Base-by-base conservation (phyloP, 2,329 filamentous ascomycete species). In the Neodidymelliopsis sp. region DNA sequence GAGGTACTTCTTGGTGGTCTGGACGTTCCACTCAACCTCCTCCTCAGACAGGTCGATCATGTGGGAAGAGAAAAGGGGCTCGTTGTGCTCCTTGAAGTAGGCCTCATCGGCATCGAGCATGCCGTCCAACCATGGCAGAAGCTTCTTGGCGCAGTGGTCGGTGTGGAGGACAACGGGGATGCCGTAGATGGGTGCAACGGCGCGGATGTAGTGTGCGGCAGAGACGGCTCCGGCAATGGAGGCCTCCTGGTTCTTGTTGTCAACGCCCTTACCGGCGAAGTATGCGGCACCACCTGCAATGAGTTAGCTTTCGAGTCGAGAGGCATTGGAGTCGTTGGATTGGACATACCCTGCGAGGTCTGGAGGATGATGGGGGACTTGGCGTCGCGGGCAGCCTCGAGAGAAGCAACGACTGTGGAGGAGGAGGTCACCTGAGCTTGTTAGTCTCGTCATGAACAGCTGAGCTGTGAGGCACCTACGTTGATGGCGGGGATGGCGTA, bases 81-180 rank as follows among this genome's bases (percentile, higher is more conserved):
- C 89, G 43, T 44, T 44, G 49, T 47, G 43, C 74, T 85, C 76
- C 87, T 97, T 95, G 88, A 96, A 97, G 83, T 92, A 93, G 53
- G 81, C 83, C 85, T 97, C 94, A 71, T 97, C 94, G 66, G 87
- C 93, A 58, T 94, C 91, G 66, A 97, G 79, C 65, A 68, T 68
- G 40, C 65, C 65, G 72, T 97, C 92, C 74, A 97, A 82, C 93
- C 93, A 97, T 56, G 94, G 94, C 49, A 97, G 87, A 52, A 97
- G 90, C 87, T 97, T 97, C 89, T 97, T 97, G 74, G 94, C 93
- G 79, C 93, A 96, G 83, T 97, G 94, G 77, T 99, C 94, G 74
- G 93, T 95, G 85, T 97, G 92, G n/a, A 57, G 49, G 15, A 56
- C 44, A 16, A 56, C 53, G 35, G 53, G 53, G 13, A 54, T 48